Evolutionary conservation across 1,139 yeast genomes (phyloP), one percentile per base, ranked within the genome.

Genomic region (Torulaspora globosa): DNA sequence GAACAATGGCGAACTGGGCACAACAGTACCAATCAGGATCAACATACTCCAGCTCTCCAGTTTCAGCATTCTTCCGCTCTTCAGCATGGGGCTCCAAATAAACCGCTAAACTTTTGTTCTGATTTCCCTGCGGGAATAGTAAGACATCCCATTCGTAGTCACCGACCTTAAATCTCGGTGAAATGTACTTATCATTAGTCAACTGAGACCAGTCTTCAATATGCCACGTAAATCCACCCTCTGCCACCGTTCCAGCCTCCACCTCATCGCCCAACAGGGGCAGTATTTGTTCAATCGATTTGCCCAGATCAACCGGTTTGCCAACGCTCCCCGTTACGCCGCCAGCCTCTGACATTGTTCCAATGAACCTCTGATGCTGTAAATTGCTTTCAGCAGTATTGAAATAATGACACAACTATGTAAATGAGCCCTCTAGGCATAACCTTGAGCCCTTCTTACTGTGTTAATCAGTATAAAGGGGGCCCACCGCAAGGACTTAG

Each of bases 1-100:
- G 72, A 49, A 84, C 86, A 40, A 92, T 75, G 2, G 88, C 88
- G 68, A 92, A 92, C 62, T 89, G 96, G 1, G 95, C 95, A 68
- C 97, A 90, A 15, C 81, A 83, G 50, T 82, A 80, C 96, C 97
- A 89, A 46, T 74, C 71, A 3, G 70, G 67, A 46, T 73, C 76
- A 11, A 62, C 62, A 3, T 68, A 63, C 12, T 60, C 70, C 30
- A 62, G 65, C 24, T 66, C 70, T 6, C 62, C 70, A 1, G 65
- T 51, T 11, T 58, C 60, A 2, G 58, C 61, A 24, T 60, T 57
- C 11, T 49, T 41, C 15, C 43, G 46, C 27, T 55, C 61, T 18
- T 56, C 51, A 18, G 68, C 70, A 49, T 61, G 61, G 9, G 70
- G 72, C 54, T 82, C 89, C 58, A 84, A 66, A 62, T 83, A 84